These are phyloP conservation scores for Alternaria tenuissima DNA, from an alignment of 2,329 filamentous ascomycete genomes.

Conservation along the genomic window DNA sequence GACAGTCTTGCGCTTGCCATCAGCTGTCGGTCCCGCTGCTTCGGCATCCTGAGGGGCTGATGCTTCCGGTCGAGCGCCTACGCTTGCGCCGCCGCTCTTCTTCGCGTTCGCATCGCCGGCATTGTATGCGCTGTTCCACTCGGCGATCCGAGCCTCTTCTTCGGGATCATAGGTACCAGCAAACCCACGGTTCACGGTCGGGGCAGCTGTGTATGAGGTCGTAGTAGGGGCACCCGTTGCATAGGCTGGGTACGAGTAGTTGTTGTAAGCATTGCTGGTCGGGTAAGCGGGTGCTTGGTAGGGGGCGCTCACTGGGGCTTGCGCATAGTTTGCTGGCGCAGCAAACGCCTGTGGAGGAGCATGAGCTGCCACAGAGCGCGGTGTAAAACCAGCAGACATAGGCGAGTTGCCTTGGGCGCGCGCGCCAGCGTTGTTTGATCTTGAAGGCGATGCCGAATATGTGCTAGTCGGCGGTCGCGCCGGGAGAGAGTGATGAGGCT, in stretches of 20 bases:
- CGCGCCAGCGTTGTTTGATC: conserved; percentile 41
- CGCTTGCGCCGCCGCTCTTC: conserved; percentile 54
- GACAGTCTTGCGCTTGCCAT: conserved; percentile 82
- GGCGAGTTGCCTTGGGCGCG: conserved; percentile 37
- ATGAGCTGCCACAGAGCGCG: conserved; percentile 61
- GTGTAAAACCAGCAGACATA: conserved; percentile 66
- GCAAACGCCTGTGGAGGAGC: conserved; percentile 48
- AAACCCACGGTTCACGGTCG: conserved; percentile 41
- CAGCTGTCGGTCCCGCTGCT: conserved; percentile 55
- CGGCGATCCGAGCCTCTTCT: conserved; percentile 88
- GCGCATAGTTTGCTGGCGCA: conserved; percentile 46
- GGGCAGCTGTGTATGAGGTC: conserved; percentile 29
- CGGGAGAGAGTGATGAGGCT: conserved; percentile 71
- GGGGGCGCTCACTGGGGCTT: conserved; percentile 53
- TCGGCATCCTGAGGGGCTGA: conserved; percentile 54
- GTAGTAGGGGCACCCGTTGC: conserved; percentile 50
- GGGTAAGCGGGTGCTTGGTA: conserved; percentile 52
- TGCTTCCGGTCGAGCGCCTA: conserved; percentile 47
- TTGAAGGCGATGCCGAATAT: conserved; percentile 68
- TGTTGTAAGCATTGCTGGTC: conserved; percentile 56
- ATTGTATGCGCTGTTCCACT: conserved; percentile 92
- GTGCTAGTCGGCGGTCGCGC: conserved; percentile 75
- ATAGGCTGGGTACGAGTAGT: conserved; percentile 79
- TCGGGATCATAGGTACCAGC: conserved; percentile 70
- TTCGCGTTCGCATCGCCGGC: conserved; percentile 63